phyloP scores from a whole-genome alignment of 192 early-diverging fungal genomes.

The Mortierella hygrophila region DNA sequence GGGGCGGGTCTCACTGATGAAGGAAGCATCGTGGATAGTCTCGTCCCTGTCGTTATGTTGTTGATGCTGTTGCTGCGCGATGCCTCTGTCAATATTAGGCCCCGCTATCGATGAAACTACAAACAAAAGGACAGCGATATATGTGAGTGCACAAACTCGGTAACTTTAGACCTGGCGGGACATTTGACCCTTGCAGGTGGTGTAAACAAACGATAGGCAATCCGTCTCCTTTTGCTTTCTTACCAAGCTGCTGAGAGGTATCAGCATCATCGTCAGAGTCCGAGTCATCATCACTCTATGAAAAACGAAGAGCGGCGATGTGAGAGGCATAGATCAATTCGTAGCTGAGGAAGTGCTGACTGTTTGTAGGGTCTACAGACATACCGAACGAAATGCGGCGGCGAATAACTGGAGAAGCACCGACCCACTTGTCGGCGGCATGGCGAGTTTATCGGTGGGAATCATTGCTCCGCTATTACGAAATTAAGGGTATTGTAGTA shows the following conservation, averaged over 20 bases:
- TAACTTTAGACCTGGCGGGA: background rate
- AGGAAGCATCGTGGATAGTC: background rate
- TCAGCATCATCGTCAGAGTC: background rate
- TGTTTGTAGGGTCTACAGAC: background rate
- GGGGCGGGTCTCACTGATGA: background rate
- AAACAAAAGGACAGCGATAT: background rate
- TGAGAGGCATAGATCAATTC: background rate
- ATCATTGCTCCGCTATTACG: background rate
- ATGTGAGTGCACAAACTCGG: background rate
- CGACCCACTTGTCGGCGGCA: constrained; percentile 8
- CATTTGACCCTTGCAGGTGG: background rate
- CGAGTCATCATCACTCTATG: constrained; percentile 7
- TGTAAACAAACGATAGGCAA: background rate
- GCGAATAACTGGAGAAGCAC: constrained; percentile 18
- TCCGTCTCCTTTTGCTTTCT: too few relatives aligned
- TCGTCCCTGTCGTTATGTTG: background rate
- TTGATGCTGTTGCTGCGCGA: background rate
- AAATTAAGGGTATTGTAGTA: background rate
- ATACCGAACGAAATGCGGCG: constrained; percentile 25
- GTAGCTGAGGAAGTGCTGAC: background rate
- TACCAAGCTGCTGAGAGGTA: background rate
- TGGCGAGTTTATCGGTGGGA: background rate
- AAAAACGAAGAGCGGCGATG: background rate
- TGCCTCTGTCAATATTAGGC: background rate
- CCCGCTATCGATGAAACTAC: background rate